phyloP scores from a whole-genome alignment of 2,329 filamentous ascomycete species.

The Diplodia seriata region DNA sequence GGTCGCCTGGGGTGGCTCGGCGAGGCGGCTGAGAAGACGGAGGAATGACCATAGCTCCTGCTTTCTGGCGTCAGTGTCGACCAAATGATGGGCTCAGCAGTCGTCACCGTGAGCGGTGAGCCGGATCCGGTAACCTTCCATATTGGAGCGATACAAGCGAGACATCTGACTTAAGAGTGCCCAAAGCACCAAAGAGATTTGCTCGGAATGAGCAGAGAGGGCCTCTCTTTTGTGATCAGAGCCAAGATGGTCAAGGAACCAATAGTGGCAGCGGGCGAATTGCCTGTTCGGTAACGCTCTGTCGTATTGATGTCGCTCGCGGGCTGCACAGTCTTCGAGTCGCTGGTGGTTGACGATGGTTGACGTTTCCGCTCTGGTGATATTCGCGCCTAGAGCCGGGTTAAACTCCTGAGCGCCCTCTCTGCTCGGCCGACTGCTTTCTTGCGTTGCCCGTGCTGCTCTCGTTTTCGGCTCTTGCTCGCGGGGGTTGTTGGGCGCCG shows the following conservation, averaged over 20 bases:
- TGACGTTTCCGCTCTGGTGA: background rate
- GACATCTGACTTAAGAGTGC: conserved; percentile 4
- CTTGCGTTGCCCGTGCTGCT: background rate
- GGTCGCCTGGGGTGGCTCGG: background rate
- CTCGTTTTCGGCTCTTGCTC: background rate
- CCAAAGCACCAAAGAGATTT: background rate
- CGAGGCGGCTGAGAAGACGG: background rate
- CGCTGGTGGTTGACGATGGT: background rate
- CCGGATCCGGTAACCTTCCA: background rate
- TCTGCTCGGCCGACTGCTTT: background rate
- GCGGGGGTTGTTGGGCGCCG: background rate
- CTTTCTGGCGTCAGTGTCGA: background rate
- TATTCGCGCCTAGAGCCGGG: conserved; percentile 16
- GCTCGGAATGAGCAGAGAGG: background rate
- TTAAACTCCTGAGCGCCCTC: background rate
- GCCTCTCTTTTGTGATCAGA: background rate
- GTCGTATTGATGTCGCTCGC: conserved; percentile 15
- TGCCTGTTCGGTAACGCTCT: conserved; percentile 12
- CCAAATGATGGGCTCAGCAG: background rate
- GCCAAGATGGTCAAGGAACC: conserved; percentile 7
- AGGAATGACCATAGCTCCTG: background rate
- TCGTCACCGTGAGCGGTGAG: conserved; percentile 16
- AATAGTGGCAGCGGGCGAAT: conserved; percentile 17
- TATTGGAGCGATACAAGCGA: background rate
- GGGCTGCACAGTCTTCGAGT: conserved; percentile 13